Evolutionary conservation across 805 yeast genomes (phyloP).

Genomic region (Saccharomycopsis amapae): DNA sequence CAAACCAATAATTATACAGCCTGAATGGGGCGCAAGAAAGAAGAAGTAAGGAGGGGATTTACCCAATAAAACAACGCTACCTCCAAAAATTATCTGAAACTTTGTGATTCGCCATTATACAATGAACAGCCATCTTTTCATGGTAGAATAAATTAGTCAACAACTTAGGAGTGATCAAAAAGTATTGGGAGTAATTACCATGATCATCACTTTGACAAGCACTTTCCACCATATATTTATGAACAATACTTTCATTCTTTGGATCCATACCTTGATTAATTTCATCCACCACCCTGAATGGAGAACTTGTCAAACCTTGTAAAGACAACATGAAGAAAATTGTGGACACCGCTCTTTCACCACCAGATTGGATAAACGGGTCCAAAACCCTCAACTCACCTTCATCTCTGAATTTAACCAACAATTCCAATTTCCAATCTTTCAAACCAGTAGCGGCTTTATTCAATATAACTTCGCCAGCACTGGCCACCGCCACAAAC

Average conservation of each 20-base stretch:
- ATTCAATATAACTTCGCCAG: slow-evolving; percentile 66
- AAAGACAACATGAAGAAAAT: slow-evolving; percentile 83
- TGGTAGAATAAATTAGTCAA: slow-evolving; percentile 72
- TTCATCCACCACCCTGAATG: slow-evolving; percentile 94
- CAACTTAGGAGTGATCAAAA: slow-evolving; percentile 87
- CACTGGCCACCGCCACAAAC: slow-evolving; percentile 73
- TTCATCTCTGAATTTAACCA: slow-evolving; percentile 78
- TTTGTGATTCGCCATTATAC: slow-evolving; percentile 52
- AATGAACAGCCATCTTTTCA: slow-evolving; percentile 74
- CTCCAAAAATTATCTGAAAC: slow-evolving; percentile 7
- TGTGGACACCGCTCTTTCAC: slow-evolving; percentile 94
- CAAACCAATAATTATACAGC: neutral
- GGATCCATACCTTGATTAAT: slow-evolving; percentile 99
- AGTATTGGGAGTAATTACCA: slow-evolving; percentile 62
- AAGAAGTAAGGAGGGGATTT: neutral
- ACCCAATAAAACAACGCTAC: neutral
- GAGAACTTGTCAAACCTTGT: slow-evolving; percentile 82
- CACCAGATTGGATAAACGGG: slow-evolving; percentile 93
- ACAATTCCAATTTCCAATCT: slow-evolving; percentile 79
- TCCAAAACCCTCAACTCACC: slow-evolving; percentile 66
- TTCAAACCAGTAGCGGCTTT: slow-evolving; percentile 33
- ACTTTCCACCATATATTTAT: slow-evolving; percentile 73
- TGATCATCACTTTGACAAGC: slow-evolving; percentile 46
- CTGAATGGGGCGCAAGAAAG: no score
- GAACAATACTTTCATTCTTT: slow-evolving; percentile 80